Evolutionary conservation across 1,284 basidiomycete genomes (phyloP).

Genomic region (Ceratobasidium sp.): DNA sequence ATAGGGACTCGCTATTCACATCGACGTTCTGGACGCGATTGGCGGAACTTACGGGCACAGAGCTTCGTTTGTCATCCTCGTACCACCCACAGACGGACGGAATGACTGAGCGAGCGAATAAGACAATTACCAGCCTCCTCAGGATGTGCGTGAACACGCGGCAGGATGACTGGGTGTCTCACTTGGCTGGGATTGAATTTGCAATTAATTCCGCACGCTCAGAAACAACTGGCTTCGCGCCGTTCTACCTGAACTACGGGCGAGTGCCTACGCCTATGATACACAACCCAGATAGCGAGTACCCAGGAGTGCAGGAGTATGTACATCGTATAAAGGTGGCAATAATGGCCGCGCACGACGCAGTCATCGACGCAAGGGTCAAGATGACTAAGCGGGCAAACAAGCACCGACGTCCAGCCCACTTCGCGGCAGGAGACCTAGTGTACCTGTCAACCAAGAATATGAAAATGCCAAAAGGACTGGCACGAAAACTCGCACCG

Average conservation of each 20-base stretch:
- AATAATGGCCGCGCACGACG: conserved; percentile 50
- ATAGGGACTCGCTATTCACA: conserved; percentile 59
- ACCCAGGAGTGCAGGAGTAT: conserved; percentile 47
- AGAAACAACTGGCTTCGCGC: conserved; percentile 54
- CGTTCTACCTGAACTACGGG: conserved; percentile 56
- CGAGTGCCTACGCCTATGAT: conserved; percentile 49
- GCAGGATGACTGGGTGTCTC: conserved; percentile 48
- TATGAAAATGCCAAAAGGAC: conserved; percentile 51
- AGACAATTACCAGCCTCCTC: conserved; percentile 49
- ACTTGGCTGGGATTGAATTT: conserved; percentile 49
- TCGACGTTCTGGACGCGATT: conserved; percentile 59
- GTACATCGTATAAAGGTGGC: conserved; percentile 31
- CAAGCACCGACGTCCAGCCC: conserved; percentile 45
- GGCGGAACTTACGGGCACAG: conserved; percentile 53
- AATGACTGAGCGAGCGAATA: conserved; percentile 41
- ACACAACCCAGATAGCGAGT: conserved; percentile 35
- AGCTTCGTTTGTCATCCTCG: conserved; percentile 57
- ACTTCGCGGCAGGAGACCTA: conserved; percentile 46
- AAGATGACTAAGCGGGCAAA: conserved; percentile 52
- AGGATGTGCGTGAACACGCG: conserved; percentile 45
- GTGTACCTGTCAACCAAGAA: conserved; percentile 54
- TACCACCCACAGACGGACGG: conserved; percentile 59
- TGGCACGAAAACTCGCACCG: conserved; percentile 51
- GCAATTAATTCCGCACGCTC: conserved; percentile 52
- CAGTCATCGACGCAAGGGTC: conserved; percentile 50